Evolutionary conservation across 2,329 filamentous ascomycete genomes (phyloP).

Genomic region (Venturia pyrina): DNA sequence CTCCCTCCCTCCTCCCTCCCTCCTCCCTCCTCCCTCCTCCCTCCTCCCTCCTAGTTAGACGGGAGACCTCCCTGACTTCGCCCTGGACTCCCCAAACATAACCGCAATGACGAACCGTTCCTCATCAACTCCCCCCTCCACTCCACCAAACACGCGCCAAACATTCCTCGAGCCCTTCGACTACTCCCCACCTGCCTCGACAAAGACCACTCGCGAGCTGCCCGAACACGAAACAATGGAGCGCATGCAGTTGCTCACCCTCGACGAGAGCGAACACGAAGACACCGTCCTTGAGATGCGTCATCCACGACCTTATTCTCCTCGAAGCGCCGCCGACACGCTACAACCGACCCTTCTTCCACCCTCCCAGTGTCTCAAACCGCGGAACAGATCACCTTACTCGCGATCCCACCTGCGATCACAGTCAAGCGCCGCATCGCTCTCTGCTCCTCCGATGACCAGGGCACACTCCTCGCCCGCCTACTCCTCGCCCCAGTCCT

Average conservation of each 20-base stretch:
- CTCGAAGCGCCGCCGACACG: constrained; percentile 28
- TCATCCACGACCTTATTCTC: constrained; percentile 12
- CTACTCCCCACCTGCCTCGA: not conserved
- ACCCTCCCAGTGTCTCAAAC: constrained; percentile 15
- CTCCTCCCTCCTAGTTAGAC: not conserved
- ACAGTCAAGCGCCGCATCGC: constrained; percentile 29
- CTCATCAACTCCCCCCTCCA: not conserved
- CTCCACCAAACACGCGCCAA: not conserved
- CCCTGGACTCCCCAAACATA: not conserved
- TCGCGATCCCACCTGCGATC: constrained; percentile 36
- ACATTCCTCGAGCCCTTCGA: not conserved
- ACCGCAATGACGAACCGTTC: not conserved
- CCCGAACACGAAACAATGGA: constrained; percentile 1
- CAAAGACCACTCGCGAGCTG: not conserved
- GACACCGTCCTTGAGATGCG: constrained; percentile 1
- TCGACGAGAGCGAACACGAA: constrained; percentile 3
- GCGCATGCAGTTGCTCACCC: not conserved
- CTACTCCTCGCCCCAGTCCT: constrained; percentile 31
- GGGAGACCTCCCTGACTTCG: not conserved
- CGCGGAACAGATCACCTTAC: constrained; percentile 39
- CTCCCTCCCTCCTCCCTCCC: not conserved
- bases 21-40: too few relatives aligned
- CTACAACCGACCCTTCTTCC: constrained; percentile 21
- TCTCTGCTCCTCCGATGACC: constrained; percentile 35
- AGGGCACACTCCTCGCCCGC: constrained; percentile 31